Evolutionary conservation across 176 grass and related monocot species (phyloP), one percentile per base, ranked within the genome.

Genomic region (Sorghum bicolor): DNA sequence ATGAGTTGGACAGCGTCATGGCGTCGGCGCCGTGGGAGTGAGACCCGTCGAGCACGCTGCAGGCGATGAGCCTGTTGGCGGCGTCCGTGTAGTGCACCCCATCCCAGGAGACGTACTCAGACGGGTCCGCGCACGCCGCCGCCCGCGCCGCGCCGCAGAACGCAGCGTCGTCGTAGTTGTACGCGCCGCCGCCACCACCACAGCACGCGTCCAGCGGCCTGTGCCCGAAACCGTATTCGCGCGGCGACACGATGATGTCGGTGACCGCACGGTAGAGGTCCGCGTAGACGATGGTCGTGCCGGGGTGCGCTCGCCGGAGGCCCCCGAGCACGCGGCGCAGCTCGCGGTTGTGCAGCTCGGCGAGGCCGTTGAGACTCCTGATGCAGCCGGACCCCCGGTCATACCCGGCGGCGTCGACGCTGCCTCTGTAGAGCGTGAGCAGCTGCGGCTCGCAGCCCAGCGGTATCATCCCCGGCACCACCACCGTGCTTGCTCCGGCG

Each of bases 351-450:
- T 97, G 94, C 43, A 75, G 43, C 64, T 74, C 40, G 10, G 90
- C 53, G 50, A 97, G 89, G 1, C 30, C 78, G 65, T 97, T 94
- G 20, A 87, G 41, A 77, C 81, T 50, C 11, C 57, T 78, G 68
- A 94, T 63, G 84, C 92, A 94, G 20, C 92, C 88, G 38, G 90
- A 70, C 3, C 33, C 31, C 9, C 32, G 74, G 61, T 97, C 94
- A 32, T 92, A 87, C 29, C 81, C 81, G n/a, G 55, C 58, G 10
- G 52, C 74, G 25, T 14, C 12, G 7, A 44, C 72, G 20, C n/a
- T 8, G 44, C 69, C 82, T 8, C 74, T 57, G 73, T 84, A 86
- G 15, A 50, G 24, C 2, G 74, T 67, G 3, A 97, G 73, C 65
- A 86, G 88, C 38, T 66, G 58, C 3, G 26, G 71, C 72, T 53